These are phyloP conservation scores for Westerdykella sp. DNA, from an alignment of 2,329 filamentous ascomycete species.

Conservation along the genomic window DNA sequence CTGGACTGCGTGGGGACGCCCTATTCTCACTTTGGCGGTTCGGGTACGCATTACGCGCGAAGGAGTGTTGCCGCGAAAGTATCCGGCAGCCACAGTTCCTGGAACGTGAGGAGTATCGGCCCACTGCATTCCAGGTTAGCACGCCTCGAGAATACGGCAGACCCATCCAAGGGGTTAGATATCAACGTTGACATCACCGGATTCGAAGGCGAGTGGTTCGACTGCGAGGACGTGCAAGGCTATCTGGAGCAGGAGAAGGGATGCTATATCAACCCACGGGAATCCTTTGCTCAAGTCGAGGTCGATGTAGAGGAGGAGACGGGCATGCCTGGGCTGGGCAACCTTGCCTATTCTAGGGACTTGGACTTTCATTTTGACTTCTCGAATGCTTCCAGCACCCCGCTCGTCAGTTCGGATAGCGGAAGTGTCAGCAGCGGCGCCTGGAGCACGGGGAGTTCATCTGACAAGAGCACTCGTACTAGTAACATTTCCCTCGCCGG, in stretches of 20 bases:
- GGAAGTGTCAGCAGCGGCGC: constrained; percentile 1
- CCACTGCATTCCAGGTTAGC: constrained; percentile 27
- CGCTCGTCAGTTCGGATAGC: constrained; percentile 1
- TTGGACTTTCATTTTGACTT: background rate
- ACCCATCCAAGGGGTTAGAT: constrained; percentile 38
- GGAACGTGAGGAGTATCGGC: constrained; percentile 29
- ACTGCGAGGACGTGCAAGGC: constrained; percentile 67
- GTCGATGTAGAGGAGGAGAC: constrained; percentile 10
- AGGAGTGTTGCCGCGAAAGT: constrained; percentile 35
- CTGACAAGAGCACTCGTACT: constrained; percentile 1
- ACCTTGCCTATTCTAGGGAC: background rate
- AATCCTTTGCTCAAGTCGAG: constrained; percentile 54
- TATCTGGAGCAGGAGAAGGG: constrained; percentile 59
- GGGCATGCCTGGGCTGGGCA: background rate
- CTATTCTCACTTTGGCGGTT: constrained; percentile 60
- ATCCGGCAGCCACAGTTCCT: constrained; percentile 24
- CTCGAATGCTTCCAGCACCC: background rate
- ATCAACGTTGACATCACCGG: constrained; percentile 53
- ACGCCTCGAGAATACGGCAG: constrained; percentile 16
- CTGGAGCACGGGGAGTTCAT: background rate
- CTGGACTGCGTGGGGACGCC: constrained; percentile 56
- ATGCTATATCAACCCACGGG: constrained; percentile 55
- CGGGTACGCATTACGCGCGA: constrained; percentile 58
- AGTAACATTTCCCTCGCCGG: constrained; percentile 2
- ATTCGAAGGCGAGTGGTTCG: constrained; percentile 70